Evolutionary conservation across 495 filamentous ascomycete species (phyloP).

Genomic region (Elasticomyces elasticus): DNA sequence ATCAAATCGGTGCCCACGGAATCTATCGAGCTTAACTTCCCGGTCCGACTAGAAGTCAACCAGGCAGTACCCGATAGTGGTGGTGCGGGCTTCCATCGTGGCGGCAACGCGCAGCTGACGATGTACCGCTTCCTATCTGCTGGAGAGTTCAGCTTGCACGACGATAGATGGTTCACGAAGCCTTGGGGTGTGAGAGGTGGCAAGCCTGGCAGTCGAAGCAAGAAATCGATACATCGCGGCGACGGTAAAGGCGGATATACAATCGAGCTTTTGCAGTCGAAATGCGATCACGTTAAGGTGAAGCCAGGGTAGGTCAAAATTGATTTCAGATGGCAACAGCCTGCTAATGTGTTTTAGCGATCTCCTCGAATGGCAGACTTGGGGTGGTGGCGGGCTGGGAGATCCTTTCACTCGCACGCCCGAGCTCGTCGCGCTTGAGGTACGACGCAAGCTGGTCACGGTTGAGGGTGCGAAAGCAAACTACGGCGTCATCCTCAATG

Average conservation of each 20-base stretch:
- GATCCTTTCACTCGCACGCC: conserved; percentile 40
- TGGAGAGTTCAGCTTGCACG: conserved; percentile 41
- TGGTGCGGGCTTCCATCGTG: conserved; percentile 39
- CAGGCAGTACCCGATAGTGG: conserved; percentile 42
- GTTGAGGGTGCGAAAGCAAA: conserved; percentile 34
- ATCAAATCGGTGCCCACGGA: conserved; percentile 45
- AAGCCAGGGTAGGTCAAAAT: conserved; percentile 23
- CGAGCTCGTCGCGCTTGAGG: conserved; percentile 39
- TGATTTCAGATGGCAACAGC: background rate
- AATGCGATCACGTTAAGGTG: conserved; percentile 42
- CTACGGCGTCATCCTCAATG: conserved; percentile 38
- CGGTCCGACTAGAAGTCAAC: conserved; percentile 41
- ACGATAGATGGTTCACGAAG: conserved; percentile 45
- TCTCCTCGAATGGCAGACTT: conserved; percentile 44
- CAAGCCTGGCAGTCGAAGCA: conserved; percentile 36
- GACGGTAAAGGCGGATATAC: conserved; percentile 29
- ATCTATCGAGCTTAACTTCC: conserved; percentile 42
- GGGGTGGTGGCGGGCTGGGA: conserved; percentile 43
- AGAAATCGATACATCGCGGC: conserved; percentile 36
- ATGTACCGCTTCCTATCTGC: conserved; percentile 39
- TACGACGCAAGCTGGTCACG: conserved; percentile 40
- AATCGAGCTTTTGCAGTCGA: conserved; percentile 32
- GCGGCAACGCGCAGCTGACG: conserved; percentile 42
- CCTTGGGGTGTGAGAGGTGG: conserved; percentile 43
- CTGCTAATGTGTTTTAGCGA: conserved; percentile 26